Evolutionary conservation across 1,284 basidiomycete genomes (phyloP), one percentile per base, ranked within the genome.

Genomic region (Ustilago curta): DNA sequence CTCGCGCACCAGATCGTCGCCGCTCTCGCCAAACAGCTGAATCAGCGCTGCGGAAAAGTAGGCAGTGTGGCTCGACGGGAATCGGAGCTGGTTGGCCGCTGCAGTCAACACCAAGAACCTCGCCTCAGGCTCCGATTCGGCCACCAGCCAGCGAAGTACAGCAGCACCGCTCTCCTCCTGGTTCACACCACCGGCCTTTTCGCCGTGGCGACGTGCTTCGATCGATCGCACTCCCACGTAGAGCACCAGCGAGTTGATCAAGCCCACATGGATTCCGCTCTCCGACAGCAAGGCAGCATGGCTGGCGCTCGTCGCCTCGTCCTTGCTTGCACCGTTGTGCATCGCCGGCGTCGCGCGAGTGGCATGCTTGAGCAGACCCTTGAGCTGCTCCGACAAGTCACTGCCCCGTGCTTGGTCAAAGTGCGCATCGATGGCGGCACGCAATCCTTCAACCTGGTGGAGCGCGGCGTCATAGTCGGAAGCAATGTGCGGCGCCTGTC

Each of bases 171-270:
- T 91, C 79, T 94, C 92, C 58, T 89, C 92, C 58, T 89, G 91
- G 92, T 81, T 44, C 11, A 40, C 91, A 88, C 23, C 25, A 18
- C 25, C 7, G 4, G 7, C 27, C n/a, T 29, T 31, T 27, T 48
- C 29, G 47, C 51, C 63, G 9, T 32, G 54, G 57, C 88, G 16
- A 92, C 83, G 91, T 88, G 49, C 35, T 35, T 75, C 65, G 55
- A 96, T 91, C 29, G 93, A 92, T 16, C 92, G 92, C 12, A 94
- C 91, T 43, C 95, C 95, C 60, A 96, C 90, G 87, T 95, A 97
- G 89, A 98, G 92, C 77, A 98, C 94, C 73, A 97, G 88, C 18
- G 94, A 91, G 84, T 97, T 97, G 84, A 98, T 90, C 77, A 97
- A 87, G 6, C 92, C 89, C 45, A 94, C 86, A 85, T 97, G 95